Evolutionary conservation across 1,139 yeast genomes (phyloP).

Genomic region (Suhomyces guaymorum): DNA sequence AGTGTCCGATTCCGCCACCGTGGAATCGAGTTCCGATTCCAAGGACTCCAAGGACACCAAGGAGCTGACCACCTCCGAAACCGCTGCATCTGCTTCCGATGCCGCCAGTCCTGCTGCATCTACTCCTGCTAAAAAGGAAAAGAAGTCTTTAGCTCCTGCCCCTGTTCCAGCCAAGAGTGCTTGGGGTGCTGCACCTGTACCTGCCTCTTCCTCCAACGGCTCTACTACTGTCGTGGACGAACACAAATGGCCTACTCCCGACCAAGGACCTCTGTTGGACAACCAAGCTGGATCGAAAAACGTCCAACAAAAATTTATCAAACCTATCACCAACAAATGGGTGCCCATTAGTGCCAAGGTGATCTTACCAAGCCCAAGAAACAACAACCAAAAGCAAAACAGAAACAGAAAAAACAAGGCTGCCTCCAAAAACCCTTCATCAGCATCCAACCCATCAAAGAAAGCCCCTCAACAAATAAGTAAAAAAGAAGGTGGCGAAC

Average conservation of each 20-base stretch:
- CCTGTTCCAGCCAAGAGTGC: constrained; percentile 72
- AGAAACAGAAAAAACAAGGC: constrained; percentile 39
- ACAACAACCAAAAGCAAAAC: constrained; percentile 29
- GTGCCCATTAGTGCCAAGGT: constrained; percentile 82
- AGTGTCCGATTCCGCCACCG: constrained; percentile 14
- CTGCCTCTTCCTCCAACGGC: constrained; percentile 23
- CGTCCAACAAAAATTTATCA: constrained; percentile 49
- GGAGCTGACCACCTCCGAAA: constrained; percentile 11
- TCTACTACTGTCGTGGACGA: constrained; percentile 37
- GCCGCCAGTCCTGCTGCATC: neutral
- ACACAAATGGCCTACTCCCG: constrained; percentile 63
- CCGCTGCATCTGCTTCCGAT: constrained; percentile 3
- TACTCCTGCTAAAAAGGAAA: constrained; percentile 26
- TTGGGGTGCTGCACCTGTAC: constrained; percentile 55
- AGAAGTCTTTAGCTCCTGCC: constrained; percentile 65
- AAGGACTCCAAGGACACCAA: constrained; percentile 7
- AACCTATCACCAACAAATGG: constrained; percentile 79
- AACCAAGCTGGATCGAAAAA: constrained; percentile 30
- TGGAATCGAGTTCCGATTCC: constrained; percentile 2
- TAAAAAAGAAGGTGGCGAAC: constrained; percentile 12
- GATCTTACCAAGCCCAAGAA: constrained; percentile 45
- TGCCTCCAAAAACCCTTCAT: constrained; percentile 13
- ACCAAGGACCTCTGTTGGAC: constrained; percentile 29
- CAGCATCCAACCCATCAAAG: constrained; percentile 11
- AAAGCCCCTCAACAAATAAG: constrained; percentile 6